phyloP scores from a whole-genome alignment of 768 basidiomycete genomes.

The Boletus huronensis region DNA sequence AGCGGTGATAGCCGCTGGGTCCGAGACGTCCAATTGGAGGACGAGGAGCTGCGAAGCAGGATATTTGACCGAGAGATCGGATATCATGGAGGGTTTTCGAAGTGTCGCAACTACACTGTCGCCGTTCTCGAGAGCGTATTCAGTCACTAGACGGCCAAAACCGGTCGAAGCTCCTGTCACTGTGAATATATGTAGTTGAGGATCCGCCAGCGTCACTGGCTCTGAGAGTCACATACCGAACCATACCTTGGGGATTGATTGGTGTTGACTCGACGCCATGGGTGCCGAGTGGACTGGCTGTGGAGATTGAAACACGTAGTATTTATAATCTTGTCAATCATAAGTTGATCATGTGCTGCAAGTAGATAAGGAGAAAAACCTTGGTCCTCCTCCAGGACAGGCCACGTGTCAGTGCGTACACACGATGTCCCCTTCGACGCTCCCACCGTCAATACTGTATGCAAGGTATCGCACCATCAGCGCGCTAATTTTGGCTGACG shows the following conservation, averaged over 20 bases:
- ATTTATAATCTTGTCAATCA: not conserved
- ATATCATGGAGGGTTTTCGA: conserved; percentile 37
- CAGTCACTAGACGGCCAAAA: conserved; percentile 36
- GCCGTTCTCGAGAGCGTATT: conserved; percentile 36
- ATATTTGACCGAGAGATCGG: conserved; percentile 30
- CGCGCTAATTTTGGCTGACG: conserved; percentile 4
- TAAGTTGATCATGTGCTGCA: not conserved
- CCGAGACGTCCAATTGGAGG: conserved; percentile 41
- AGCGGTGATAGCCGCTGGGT: conserved; percentile 27
- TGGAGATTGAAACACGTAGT: not conserved
- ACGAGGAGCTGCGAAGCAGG: conserved; percentile 35
- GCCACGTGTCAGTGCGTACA: not conserved
- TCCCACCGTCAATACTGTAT: no score
- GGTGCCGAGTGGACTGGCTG: not conserved
- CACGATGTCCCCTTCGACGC: not conserved
- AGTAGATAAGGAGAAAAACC: not conserved
- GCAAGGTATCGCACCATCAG: not conserved
- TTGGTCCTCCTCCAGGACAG: not conserved
- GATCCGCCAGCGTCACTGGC: not conserved
- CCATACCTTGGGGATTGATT: conserved; percentile 18
- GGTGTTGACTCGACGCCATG: not conserved
- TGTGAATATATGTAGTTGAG: conserved; percentile 9
- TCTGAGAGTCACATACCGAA: conserved; percentile 14
- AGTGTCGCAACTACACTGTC: conserved; percentile 43
- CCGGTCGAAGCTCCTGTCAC: conserved; percentile 43